A percentile compares a stretch with the other conserved stretches of the same genome.
Conservation (phyloP, 2,329 filamentous ascomycete species). For the Aspergillus hortae region DNA sequence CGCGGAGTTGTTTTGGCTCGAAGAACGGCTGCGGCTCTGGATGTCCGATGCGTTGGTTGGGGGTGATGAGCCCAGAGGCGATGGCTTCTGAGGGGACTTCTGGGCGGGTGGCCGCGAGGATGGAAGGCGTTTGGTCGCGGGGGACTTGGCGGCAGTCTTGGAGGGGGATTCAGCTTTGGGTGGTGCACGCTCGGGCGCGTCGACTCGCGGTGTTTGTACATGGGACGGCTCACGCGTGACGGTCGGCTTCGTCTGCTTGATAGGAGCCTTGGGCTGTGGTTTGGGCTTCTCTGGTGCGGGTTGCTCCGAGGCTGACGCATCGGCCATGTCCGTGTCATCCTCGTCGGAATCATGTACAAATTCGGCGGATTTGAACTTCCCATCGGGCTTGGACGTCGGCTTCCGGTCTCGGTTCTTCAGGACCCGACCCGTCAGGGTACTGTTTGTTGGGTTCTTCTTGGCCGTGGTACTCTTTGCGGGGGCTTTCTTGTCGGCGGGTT, state of each 20-base stretch:
- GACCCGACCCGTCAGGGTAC: slow-evolving; percentile 41
- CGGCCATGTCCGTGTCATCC: slow-evolving; percentile 42
- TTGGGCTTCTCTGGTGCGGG: slow-evolving; percentile 15
- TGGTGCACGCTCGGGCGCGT: slow-evolving; percentile 19
- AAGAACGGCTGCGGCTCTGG: slow-evolving; percentile 42
- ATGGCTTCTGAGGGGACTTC: slow-evolving; percentile 57
- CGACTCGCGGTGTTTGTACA: slow-evolving; percentile 23
- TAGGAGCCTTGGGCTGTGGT: slow-evolving; percentile 15
- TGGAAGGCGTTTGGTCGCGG: slow-evolving; percentile 33
- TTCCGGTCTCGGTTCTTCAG: slow-evolving; percentile 46
- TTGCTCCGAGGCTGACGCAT: slow-evolving; percentile 24
- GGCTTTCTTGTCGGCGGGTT: slow-evolving; percentile 31
- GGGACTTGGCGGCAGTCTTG: slow-evolving; percentile 25
- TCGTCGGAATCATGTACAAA: slow-evolving; percentile 52
- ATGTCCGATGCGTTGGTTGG: slow-evolving; percentile 60
- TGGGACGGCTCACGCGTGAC: slow-evolving; percentile 15
- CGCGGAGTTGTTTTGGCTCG: slow-evolving; percentile 41
- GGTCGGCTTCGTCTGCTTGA: slow-evolving; percentile 18
- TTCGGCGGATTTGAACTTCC: slow-evolving; percentile 53
- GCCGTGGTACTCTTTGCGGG: not conserved
- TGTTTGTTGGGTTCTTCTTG: slow-evolving; percentile 49
- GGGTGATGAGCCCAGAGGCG: slow-evolving; percentile 59
- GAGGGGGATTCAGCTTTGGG: slow-evolving; percentile 22
- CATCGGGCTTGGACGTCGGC: slow-evolving; percentile 35
- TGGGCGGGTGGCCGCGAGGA: slow-evolving; percentile 40